Percentiles rank a stretch among this genome's conserved stretches.
Evolutionary conservation across 2,329 filamentous ascomycete species (phyloP).

Genomic region (Fusarium annulatum): DNA sequence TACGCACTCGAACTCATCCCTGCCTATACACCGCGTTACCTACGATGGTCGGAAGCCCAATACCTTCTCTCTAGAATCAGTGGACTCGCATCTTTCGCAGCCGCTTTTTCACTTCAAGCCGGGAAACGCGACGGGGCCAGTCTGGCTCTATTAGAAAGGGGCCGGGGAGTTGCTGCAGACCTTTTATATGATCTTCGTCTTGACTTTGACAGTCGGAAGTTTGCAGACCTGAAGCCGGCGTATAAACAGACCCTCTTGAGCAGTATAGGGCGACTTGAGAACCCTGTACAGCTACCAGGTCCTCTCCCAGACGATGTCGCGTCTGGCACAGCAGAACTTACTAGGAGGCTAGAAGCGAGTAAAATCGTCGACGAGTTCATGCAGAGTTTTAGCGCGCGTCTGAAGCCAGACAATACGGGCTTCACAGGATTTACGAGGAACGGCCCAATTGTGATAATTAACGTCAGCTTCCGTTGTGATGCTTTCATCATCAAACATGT

Average conservation of each 20-base stretch:
- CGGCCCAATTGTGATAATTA: neutral
- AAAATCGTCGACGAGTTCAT: neutral
- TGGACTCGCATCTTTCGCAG: neutral
- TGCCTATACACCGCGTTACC: neutral
- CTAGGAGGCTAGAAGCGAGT: neutral
- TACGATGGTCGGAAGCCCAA: neutral
- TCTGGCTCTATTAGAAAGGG: neutral
- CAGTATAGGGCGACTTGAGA: neutral
- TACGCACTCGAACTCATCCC: neutral
- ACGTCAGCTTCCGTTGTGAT: neutral
- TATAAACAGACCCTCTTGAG: neutral
- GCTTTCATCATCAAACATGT: neutral
- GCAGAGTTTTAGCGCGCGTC: neutral
- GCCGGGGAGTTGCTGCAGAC: neutral
- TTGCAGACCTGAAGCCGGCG: neutral
- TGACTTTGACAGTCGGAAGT: neutral
- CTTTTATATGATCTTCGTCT: neutral
- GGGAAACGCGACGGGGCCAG: accelerated
- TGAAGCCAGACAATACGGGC: accelerated
- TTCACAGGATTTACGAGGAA: neutral
- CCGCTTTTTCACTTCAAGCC: accelerated
- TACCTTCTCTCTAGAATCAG: neutral
- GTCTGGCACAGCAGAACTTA: neutral
- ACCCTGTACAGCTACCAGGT: neutral
- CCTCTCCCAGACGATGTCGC: accelerated